Evolutionary conservation across 768 basidiomycete genomes (phyloP).

Genomic region (Hysterangium stoloniferum): DNA sequence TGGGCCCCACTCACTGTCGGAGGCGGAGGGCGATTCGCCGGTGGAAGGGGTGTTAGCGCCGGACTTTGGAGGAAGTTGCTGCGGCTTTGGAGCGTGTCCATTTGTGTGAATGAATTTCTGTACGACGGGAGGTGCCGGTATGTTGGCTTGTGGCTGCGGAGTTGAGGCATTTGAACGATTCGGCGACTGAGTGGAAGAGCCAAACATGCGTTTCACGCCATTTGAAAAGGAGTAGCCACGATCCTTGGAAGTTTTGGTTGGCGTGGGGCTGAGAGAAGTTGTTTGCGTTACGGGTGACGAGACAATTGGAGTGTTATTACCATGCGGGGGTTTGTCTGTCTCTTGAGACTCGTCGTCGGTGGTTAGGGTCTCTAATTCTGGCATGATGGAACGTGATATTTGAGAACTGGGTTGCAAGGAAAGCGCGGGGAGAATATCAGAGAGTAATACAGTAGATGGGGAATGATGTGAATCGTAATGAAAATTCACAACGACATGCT

Average conservation of each 20-base stretch:
- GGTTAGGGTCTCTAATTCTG: conserved; percentile 8
- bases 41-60: conserved; percentile 31
- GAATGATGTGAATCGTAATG: not conserved
- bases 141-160: not conserved
- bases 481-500: conserved; percentile 11
- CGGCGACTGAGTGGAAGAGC: not conserved
- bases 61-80: conserved; percentile 31
- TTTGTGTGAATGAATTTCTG: not conserved
- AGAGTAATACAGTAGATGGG: not conserved
- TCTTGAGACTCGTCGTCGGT: conserved; percentile 7
- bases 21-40: conserved; percentile 42
- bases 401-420: not conserved
- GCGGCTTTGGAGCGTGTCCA: conserved; percentile 2
- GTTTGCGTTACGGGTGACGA: not conserved
- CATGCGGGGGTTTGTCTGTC: conserved; percentile 9
- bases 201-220: not conserved
- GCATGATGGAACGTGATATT: not conserved
- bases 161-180: not conserved
- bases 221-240: not conserved
- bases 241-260: not conserved
- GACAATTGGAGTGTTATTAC: not conserved
- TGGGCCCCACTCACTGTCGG: conserved; percentile 47
- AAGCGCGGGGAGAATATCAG: not conserved
- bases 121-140: not conserved
- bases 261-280: not conserved